Base-by-base conservation (phyloP, 2,329 filamentous ascomycete genomes). In the Diplodia corticola region DNA sequence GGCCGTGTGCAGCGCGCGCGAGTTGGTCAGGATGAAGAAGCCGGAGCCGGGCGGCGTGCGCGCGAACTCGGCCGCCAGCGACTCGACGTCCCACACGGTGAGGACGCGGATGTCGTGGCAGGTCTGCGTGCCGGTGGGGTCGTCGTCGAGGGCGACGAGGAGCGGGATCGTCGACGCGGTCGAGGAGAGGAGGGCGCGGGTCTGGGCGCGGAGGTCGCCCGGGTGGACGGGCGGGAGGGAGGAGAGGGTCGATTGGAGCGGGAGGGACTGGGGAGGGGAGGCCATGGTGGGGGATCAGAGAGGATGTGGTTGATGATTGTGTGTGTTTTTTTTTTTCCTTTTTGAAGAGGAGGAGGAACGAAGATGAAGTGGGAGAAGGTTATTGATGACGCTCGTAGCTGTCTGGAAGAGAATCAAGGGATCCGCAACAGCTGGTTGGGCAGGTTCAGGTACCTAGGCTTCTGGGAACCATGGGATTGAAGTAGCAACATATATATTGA, bases 21-120 rank as follows among this genome's bases (percentile, higher is more conserved):
- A 86, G 71, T 87, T 87, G 37, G 85, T 87, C 5, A 87, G 77
- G 68, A 87, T 86, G 76, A 88, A 87, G 78, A 88, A 87, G 20
- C 85, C 85, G 3, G 74, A 73, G 2, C 72, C 72, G 12, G 69
- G 61, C 2, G 76, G 75, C 5, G 74, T 77, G 35, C 73, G 73
- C 3, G 71, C 72, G 68, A 87, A 82, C 69, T 85, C 83, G 7
- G 71, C 68, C 2, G 73, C 74, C 2, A 86, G 76, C 0, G 79
- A 81, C 1, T 74, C 69, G 5, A 79, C 69, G 66, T 84, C 81
- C 84, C 84, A 87, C 5, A 83, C 81, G 0, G 83, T 85, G 22
- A 88, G 77, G 1, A 87, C 84, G 59, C 78, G 74, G 67, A 88
- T 82, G 69, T 84, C 80, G 72, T 87, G 83, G 73, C 85, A 86